Evolutionary conservation across 768 basidiomycete species (phyloP), one percentile per base, ranked within the genome.

Genomic region (Boletus pseudo-olivaceus): DNA sequence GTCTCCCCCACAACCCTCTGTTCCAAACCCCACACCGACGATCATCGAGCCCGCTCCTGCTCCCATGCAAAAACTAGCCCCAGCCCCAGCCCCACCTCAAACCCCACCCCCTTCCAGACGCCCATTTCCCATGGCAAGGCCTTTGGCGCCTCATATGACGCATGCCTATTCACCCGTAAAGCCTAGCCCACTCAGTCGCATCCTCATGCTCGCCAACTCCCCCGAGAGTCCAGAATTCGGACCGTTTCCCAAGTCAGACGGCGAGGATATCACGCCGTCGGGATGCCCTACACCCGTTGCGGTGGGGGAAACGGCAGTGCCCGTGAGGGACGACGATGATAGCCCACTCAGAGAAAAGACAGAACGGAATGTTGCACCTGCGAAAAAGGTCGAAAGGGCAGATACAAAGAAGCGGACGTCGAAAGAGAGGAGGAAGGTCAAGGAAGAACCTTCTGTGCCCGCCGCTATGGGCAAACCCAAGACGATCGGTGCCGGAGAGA

Each of bases 91-190:
- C 15, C 44, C 53, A 35, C 60, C 62, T 15, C 62, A 37, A 11
- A 72, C 70, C 1, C 67, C 68, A 12, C 51, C 54, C 4, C 49
- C 62, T n/a, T n/a, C 14, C 15, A 73, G 70, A 27, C 75, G 68
- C n/a, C 75, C 80, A 2, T 89, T 87, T 72, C 87, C 87, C 0
- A 72, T 85, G 42, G 86, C 87, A 2, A 90, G 88, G 62, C 87
- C 89, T 11, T 73, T 85, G 46, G 84, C 81, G 2, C 71, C 76
- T 50, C 82, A 78, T 51, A 88, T 89, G 84, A 76, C 81, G 5
- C 90, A 93, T 58, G 88, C 89, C 0, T 93, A 92, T 58, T 91
- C 90, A 0, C 90, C 90, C 29, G 84, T 76, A 3, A 85, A 83
- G 66, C 90, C 90, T 0, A 90, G 88, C 57, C 90, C 90, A 3